phyloP scores from a whole-genome alignment of 164 flowering plant genomes.

The Litsea cubeba region DNA sequence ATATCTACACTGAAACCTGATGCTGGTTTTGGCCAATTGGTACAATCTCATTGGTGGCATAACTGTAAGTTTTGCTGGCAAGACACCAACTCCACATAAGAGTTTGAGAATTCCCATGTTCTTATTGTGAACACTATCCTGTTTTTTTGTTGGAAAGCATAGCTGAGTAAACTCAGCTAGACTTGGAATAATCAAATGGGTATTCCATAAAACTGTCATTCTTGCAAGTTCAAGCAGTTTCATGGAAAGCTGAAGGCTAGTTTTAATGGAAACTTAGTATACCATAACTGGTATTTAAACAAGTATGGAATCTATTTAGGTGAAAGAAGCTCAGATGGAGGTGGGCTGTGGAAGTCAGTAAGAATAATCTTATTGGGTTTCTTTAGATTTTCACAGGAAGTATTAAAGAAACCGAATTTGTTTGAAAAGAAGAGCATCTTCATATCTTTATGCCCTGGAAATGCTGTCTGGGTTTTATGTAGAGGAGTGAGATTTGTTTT shows the following conservation, averaged over 20 bases:
- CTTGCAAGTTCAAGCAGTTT: constrained; percentile 2
- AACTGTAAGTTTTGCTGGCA: neutral
- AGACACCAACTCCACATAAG: neutral
- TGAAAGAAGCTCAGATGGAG: neutral
- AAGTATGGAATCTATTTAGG: neutral
- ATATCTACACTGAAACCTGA: neutral
- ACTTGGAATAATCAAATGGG: neutral
- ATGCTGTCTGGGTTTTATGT: constrained; percentile 41
- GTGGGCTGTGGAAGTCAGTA: constrained; percentile 23
- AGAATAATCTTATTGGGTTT: constrained; percentile 19
- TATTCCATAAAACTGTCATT: neutral
- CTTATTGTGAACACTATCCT: neutral
- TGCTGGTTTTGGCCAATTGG: neutral
- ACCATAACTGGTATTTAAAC: neutral
- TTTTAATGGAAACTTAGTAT: neutral
- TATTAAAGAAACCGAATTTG: constrained; percentile 7
- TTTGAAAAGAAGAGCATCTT: constrained; percentile 12
- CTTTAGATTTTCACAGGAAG: constrained; percentile 19
- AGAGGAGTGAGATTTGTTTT: constrained; percentile 30
- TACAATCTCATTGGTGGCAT: neutral
- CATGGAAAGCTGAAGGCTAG: constrained; percentile 5
- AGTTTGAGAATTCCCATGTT: neutral
- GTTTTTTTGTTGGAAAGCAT: neutral
- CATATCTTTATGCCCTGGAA: constrained; percentile 22
- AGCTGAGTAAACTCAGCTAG: neutral